Evolutionary conservation across 2,329 filamentous ascomycete genomes (phyloP).

Genomic region (Penicillium hesseltinei): DNA sequence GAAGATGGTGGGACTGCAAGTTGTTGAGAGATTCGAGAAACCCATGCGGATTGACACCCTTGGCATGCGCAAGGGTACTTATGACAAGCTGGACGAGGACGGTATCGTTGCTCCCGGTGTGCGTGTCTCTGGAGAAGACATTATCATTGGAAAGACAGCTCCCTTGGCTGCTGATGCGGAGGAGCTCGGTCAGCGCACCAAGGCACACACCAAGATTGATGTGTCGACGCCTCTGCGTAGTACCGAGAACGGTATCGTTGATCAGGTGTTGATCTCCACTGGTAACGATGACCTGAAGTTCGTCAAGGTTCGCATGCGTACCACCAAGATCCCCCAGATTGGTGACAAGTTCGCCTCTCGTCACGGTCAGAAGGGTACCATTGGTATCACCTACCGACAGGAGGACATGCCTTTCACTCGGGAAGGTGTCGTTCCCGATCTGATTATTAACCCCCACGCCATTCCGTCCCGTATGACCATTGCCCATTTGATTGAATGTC

Average conservation of each 20-base stretch:
- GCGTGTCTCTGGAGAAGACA: slow-evolving; percentile 94
- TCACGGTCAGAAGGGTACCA: slow-evolving; percentile 98
- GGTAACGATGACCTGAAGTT: slow-evolving; percentile 93
- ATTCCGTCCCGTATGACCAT: slow-evolving; percentile 99
- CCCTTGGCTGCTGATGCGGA: slow-evolving; percentile 90
- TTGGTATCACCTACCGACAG: slow-evolving; percentile 95
- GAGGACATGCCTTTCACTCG: slow-evolving; percentile 98
- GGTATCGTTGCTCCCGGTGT: slow-evolving; percentile 92
- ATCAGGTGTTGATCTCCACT: slow-evolving; percentile 89
- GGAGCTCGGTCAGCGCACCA: slow-evolving; percentile 88
- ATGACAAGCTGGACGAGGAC: slow-evolving; percentile 96
- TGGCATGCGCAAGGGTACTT: slow-evolving; percentile 89
- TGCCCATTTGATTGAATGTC: slow-evolving; percentile 98
- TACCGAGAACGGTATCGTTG: slow-evolving; percentile 95
- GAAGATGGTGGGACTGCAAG: slow-evolving; percentile 90
- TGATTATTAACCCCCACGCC: slow-evolving; percentile 99
- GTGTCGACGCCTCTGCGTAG: slow-evolving; percentile 91
- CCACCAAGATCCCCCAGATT: slow-evolving; percentile 97
- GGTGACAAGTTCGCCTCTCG: slow-evolving; percentile 99
- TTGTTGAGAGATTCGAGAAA: slow-evolving; percentile 94
- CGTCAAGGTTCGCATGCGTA: slow-evolving; percentile 95
- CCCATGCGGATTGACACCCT: slow-evolving; percentile 85
- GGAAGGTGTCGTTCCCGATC: slow-evolving; percentile 86
- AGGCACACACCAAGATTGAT: slow-evolving; percentile 87
- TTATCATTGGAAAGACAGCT: slow-evolving; percentile 98